Evolutionary conservation across 2,329 filamentous ascomycete species (phyloP).

Genomic region (Fusarium sp.): DNA sequence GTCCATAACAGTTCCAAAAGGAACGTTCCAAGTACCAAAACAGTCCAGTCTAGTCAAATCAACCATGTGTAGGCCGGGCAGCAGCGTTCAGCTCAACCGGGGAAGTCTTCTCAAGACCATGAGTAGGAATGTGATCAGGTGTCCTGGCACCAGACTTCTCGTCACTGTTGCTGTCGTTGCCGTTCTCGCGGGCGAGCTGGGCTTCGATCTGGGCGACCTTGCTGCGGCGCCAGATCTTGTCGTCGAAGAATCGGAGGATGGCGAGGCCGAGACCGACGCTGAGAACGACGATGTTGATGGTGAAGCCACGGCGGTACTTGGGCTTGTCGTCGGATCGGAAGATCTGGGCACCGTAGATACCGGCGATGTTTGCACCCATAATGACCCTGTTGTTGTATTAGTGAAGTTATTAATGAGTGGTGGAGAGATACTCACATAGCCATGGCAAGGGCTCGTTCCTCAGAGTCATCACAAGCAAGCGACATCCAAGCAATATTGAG

Average conservation of each 20-base stretch:
- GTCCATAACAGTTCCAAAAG: neutral
- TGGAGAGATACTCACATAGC: conserved; percentile 57
- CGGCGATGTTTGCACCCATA: conserved; percentile 72
- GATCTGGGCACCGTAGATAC: conserved; percentile 71
- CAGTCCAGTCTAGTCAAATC: neutral
- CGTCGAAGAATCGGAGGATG: conserved; percentile 58
- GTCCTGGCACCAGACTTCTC: conserved; percentile 17
- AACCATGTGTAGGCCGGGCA: neutral
- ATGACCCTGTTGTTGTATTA: conserved; percentile 57
- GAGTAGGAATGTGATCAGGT: neutral
- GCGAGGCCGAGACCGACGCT: conserved; percentile 57
- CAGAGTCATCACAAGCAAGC: conserved; percentile 66
- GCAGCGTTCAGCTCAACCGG: conserved; percentile 15
- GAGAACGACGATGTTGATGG: conserved; percentile 58
- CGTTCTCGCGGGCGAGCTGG: conserved; percentile 22
- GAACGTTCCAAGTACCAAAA: neutral
- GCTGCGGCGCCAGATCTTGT: conserved; percentile 44
- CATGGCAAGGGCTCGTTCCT: conserved; percentile 70
- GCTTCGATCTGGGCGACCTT: conserved; percentile 17
- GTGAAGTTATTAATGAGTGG: neutral
- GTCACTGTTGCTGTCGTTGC: conserved; percentile 22
- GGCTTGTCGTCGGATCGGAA: conserved; percentile 66
- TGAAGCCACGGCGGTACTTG: conserved; percentile 64
- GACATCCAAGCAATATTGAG: conserved; percentile 73
- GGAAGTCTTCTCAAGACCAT: conserved; percentile 5